Conservation (phyloP, 1,284 basidiomycete genomes). For the Papiliotrema nemorosa region DNA sequence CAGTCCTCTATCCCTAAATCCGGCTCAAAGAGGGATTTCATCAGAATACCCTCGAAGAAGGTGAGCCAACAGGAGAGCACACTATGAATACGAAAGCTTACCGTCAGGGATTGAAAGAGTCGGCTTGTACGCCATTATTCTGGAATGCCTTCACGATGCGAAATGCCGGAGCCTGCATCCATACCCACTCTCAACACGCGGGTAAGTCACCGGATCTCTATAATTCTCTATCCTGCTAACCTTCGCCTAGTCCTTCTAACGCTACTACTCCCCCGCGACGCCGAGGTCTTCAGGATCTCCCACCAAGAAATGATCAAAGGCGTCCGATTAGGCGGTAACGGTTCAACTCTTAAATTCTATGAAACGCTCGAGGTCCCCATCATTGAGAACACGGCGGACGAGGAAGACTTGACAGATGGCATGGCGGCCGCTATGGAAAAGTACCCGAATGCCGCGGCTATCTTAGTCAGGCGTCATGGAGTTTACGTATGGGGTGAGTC, state of each 20-base stretch:
- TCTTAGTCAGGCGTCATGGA: conserved; percentile 76
- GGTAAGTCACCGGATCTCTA: conserved; percentile 32
- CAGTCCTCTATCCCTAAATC: conserved; percentile 59
- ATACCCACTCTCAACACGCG: conserved; percentile 80
- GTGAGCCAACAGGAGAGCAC: conserved; percentile 14
- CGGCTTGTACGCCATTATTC: conserved; percentile 81
- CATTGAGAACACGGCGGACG: conserved; percentile 81
- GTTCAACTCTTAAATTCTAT: conserved; percentile 67
- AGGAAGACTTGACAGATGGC: conserved; percentile 77
- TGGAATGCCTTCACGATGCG: conserved; percentile 81
- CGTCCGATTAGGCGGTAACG: conserved; percentile 68
- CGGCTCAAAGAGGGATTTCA: conserved; percentile 65
- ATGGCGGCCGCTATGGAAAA: conserved; percentile 77
- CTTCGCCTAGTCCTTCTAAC: conserved; percentile 65
- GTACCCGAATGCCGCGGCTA: conserved; percentile 71
- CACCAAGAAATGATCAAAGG: conserved; percentile 90
- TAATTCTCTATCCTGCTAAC: conserved; percentile 2
- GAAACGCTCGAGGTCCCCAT: conserved; percentile 82
- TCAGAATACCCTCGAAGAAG: conserved; percentile 63
- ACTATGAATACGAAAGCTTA: neutral
- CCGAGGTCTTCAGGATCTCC: conserved; percentile 62
- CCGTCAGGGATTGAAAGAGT: conserved; percentile 61
- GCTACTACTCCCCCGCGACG: conserved; percentile 62
- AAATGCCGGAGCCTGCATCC: conserved; percentile 74
- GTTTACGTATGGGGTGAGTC: conserved; percentile 75